These are phyloP conservation scores for Fusarium sp. DNA, from an alignment of 2,329 filamentous ascomycete genomes.

Conservation along the genomic window DNA sequence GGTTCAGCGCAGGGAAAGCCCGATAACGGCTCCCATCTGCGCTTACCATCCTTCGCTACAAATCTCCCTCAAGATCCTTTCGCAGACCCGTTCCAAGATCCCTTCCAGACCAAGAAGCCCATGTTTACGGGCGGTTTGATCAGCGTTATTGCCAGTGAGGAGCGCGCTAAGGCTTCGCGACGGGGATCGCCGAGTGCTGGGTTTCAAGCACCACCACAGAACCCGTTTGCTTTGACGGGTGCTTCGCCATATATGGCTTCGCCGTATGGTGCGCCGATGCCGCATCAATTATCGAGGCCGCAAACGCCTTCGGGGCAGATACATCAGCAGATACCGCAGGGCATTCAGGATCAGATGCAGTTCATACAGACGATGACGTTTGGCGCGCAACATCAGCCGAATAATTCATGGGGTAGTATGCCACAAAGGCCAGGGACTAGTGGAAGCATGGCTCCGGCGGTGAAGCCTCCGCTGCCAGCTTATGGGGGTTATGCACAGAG, in stretches of 20 bases:
- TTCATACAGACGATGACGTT: neutral
- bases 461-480: constrained; percentile 3
- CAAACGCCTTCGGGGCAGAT: constrained; percentile 1
- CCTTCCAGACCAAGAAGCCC: constrained; percentile 1
- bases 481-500: constrained; percentile 20
- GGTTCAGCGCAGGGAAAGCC: constrained; percentile 18
- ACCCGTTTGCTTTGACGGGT: neutral
- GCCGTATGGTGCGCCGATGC: constrained; percentile 2
- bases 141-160: constrained; percentile 22
- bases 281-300: neutral
- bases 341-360: constrained; percentile 17
- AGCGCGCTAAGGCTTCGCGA: constrained; percentile 27
- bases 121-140: constrained; percentile 25
- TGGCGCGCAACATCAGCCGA: neutral
- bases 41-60: constrained; percentile 20
- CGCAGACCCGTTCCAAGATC: constrained; percentile 2
- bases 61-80: constrained; percentile 32
- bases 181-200: constrained; percentile 5
- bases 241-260: neutral
- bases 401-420: neutral
- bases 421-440: neutral
- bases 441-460: neutral
- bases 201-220: neutral
- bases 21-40: neutral
- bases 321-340: constrained; percentile 7